Evolutionary conservation across 768 basidiomycete species (phyloP).

Genomic region (Tulasnella sp.): DNA sequence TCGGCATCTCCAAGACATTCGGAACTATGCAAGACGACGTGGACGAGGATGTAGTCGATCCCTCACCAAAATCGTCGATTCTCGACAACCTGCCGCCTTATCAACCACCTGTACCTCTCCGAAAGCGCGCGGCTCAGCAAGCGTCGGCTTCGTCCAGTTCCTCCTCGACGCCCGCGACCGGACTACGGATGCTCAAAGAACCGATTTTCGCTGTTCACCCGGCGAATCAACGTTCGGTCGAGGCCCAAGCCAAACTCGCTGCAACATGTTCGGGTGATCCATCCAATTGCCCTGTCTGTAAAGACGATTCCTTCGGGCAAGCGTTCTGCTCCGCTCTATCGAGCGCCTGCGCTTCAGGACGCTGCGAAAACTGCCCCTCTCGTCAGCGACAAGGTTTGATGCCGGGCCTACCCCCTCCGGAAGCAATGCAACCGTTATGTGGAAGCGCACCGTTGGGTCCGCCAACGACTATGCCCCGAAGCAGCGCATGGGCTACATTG

Average conservation of each 20-base stretch:
- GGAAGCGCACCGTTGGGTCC: constrained; percentile 25
- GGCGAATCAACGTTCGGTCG: background rate
- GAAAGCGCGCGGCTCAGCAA: constrained; percentile 46
- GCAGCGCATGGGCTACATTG: constrained; percentile 77
- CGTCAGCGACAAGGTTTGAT: constrained; percentile 26
- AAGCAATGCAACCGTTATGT: constrained; percentile 22
- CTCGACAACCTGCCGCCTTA: constrained; percentile 74
- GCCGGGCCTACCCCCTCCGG: constrained; percentile 21
- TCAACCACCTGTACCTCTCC: constrained; percentile 78
- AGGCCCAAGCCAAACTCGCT: constrained; percentile 30
- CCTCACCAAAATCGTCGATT: constrained; percentile 38
- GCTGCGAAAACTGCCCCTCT: constrained; percentile 19
- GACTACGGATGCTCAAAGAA: background rate
- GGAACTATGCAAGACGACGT: background rate
- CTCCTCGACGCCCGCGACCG: background rate
- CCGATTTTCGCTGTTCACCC: constrained; percentile 6
- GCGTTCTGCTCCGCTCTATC: constrained; percentile 80
- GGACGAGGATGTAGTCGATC: background rate
- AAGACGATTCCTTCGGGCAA: constrained; percentile 79
- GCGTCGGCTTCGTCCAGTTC: constrained; percentile 24
- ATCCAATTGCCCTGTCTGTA: constrained; percentile 78
- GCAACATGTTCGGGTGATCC: constrained; percentile 76
- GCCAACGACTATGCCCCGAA: constrained; percentile 55
- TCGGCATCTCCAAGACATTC: constrained; percentile 16
- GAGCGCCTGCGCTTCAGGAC: constrained; percentile 52